Evolutionary conservation across 331 rosid species (phyloP), one percentile per base, ranked within the genome.

Genomic region (Erythrophleum ivorense): DNA sequence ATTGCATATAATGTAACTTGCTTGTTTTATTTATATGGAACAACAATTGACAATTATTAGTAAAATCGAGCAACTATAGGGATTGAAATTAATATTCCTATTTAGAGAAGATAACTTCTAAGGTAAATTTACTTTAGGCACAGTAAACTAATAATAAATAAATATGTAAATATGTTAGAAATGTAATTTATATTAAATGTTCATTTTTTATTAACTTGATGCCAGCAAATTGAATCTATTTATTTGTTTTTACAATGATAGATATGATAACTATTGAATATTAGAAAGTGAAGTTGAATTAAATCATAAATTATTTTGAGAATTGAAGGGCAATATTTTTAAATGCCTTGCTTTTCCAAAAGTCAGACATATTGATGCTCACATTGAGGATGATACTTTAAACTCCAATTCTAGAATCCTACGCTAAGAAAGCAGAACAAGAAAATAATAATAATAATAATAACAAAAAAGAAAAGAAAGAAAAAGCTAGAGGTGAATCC

Each of bases 401-500:
- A 80, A 73, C 50, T 80, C 69, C 45, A 69, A 67, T 79, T 76
- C 58, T 76, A 79, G 86, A 60, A 83, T 81, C 91, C 81, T 50
- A 80, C 50, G 84, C 65, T 69, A 80, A 70, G 79, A 76, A 62
- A 71, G 65, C 54, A 76, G 50, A 77, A 40, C 36, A 73, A 59
- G 12, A 54, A 55, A 18, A 55, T 24, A n/a, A n/a, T 5, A 24
- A 7, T 3, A 16, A 4, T 15, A 5, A 6, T n/a, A n/a, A n/a
- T n/a, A n/a, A n/a, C n/a, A 18, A n/a, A 55, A 0, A n/a, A 55
- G 4, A 4, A 16, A 55, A n/a, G 38, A n/a, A 49, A 2, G 3
- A 2, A 46, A 11, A 11, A 68, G 18, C 0, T 12, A 85, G 84
- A 75, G 73, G 86, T 85, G 91, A 84, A 91, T 92, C 94, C 71